A percentile compares a stretch with the other conserved stretches of the same genome.
Conservation (phyloP, 345 rosid species). For the Microcos paniculata region DNA sequence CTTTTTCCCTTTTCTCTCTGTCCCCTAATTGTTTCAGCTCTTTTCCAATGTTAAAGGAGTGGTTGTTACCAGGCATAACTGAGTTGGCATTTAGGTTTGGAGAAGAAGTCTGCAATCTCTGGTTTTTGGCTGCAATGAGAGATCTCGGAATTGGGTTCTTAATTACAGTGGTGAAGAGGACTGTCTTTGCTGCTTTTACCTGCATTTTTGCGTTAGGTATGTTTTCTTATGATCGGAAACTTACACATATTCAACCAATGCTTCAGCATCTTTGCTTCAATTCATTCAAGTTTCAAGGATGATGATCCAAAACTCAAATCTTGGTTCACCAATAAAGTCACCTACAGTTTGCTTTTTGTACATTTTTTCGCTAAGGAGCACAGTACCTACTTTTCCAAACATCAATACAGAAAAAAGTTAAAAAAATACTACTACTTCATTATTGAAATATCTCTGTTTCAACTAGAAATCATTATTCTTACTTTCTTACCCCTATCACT, state of each 20-base stretch:
- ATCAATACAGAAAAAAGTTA: not conserved
- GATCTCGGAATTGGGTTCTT: slow-evolving; percentile 15
- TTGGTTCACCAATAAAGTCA: not conserved
- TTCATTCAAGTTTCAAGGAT: not conserved
- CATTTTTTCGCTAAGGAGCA: no score
- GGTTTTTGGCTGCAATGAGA: slow-evolving; percentile 26
- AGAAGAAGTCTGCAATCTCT: slow-evolving; percentile 20
- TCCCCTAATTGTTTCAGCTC: not conserved
- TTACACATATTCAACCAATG: not conserved
- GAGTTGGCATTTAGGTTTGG: slow-evolving; percentile 23
- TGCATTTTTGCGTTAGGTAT: slow-evolving; percentile 61
- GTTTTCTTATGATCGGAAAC: not conserved
- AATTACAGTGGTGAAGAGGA: slow-evolving; percentile 25
- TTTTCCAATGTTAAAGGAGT: slow-evolving; percentile 17
- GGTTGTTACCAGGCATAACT: slow-evolving; percentile 20
- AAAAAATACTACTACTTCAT: not conserved
- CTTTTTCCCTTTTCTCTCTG: not conserved
- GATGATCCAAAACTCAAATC: not conserved
- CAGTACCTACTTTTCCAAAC: not conserved
- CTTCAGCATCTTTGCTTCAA: not conserved
- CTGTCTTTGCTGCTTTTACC: slow-evolving; percentile 43
- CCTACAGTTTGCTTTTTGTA: not conserved
- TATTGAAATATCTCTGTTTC: not conserved
- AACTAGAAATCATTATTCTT: not conserved
- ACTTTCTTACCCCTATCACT: not conserved